These are phyloP conservation scores for Perkinsus olseni DNA, from an alignment of 169 alveolate species.

Conservation along the genomic window DNA sequence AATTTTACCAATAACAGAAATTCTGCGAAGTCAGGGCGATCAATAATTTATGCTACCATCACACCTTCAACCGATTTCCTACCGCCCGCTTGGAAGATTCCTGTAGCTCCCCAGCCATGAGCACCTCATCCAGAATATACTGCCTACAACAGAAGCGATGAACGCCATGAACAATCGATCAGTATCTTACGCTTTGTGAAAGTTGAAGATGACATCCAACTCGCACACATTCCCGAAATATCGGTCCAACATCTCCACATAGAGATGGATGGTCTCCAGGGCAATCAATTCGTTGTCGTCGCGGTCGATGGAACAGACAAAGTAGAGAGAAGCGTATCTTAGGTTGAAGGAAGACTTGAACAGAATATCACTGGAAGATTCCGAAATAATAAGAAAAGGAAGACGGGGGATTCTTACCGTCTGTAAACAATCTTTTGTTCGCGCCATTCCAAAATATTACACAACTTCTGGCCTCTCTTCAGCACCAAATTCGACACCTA, in stretches of 20 bases:
- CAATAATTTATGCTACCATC: too few species aligned
- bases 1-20: too few species aligned
- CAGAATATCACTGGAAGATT: background rate
- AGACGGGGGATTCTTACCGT: slow-evolving; percentile 61
- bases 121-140: slow-evolving; percentile 73
- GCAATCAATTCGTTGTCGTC: slow-evolving; percentile 91
- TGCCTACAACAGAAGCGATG: background rate
- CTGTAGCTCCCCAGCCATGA: slow-evolving; percentile 83
- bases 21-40: too few species aligned
- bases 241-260: slow-evolving; percentile 94
- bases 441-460: slow-evolving; percentile 94
- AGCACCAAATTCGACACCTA: slow-evolving; percentile 71
- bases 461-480: slow-evolving; percentile 84
- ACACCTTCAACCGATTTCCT: background rate
- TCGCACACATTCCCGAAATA: slow-evolving; percentile 99
- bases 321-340: slow-evolving; percentile 95
- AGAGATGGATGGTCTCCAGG: slow-evolving; percentile 92
- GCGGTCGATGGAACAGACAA: slow-evolving; percentile 88
- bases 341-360: background rate
- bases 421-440: slow-evolving; percentile 90
- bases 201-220: slow-evolving; percentile 94
- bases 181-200: slow-evolving; percentile 69
- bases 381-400: too few species aligned
- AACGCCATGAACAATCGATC: too few species aligned
- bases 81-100: slow-evolving; percentile 54